Evolutionary conservation across 129 eudicot species (phyloP).

Genomic region (Pseudognaphalium luteoalbum): DNA sequence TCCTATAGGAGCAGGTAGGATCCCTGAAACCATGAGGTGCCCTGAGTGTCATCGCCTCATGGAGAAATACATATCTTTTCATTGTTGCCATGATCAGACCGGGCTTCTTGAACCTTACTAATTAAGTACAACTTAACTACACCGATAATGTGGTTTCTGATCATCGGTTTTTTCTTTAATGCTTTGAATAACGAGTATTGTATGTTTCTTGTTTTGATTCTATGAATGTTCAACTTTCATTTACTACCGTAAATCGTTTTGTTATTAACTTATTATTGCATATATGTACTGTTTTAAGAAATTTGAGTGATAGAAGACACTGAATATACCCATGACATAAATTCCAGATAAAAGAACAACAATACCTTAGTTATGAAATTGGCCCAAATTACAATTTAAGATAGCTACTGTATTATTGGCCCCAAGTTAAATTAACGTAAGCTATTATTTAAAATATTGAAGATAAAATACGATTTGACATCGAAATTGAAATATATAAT

Average conservation of each 20-base stretch:
- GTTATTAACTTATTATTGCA: background rate
- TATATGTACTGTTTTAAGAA: background rate
- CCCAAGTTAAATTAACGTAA: too few relatives aligned
- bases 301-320: too few relatives aligned
- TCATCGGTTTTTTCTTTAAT: background rate
- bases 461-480: background rate
- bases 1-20: conserved; percentile 46
- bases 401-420: too few relatives aligned
- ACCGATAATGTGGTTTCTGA: conserved; percentile 5
- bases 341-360: too few relatives aligned
- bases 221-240: background rate
- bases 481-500: background rate
- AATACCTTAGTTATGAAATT: too few relatives aligned
- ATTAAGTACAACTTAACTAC: background rate
- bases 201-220: conserved; percentile 17
- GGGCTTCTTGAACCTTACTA: conserved; percentile 28
- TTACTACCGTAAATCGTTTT: background rate
- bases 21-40: conserved; percentile 66
- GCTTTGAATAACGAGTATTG: conserved; percentile 25
- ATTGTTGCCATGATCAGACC: conserved; percentile 65
- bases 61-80: conserved; percentile 64
- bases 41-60: conserved; percentile 63
- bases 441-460: too few relatives aligned
- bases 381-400: too few relatives aligned
- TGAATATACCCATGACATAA: too few relatives aligned